Evolutionary conservation across 768 basidiomycete genomes (phyloP).

Genomic region (Suillus plorans): DNA sequence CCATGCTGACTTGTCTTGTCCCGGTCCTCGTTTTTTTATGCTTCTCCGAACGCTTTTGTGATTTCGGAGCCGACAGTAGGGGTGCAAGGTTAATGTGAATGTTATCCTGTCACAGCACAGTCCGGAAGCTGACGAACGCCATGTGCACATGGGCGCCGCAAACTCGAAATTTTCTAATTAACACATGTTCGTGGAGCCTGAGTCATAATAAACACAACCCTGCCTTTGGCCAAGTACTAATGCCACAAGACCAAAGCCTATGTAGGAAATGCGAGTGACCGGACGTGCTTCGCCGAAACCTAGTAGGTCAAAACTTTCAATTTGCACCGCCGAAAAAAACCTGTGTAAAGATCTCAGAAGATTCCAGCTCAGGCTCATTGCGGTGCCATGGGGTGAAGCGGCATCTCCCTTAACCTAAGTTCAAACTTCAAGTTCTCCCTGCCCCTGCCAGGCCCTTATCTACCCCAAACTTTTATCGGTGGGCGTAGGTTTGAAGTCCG

Average conservation of each 20-base stretch:
- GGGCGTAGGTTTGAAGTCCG: not conserved
- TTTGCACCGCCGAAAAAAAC: not conserved
- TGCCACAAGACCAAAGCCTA: too few relatives aligned
- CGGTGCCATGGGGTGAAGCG: not conserved
- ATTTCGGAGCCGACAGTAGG: not conserved
- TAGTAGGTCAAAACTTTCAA: not conserved
- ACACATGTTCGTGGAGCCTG: not conserved
- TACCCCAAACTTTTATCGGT: not conserved
- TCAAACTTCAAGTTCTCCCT: too few relatives aligned
- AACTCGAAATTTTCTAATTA: not conserved
- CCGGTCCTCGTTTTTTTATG: not conserved
- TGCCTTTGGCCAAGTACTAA: too few relatives aligned
- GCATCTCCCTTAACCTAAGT: too few relatives aligned
- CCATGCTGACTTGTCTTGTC: not conserved
- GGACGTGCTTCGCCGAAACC: not conserved
- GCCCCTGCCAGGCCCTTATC: not conserved
- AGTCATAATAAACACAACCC: not conserved
- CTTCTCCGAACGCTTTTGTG: not conserved
- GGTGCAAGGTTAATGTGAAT: not conserved
- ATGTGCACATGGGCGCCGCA: not conserved
- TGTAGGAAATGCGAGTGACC: not conserved
- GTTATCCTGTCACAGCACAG: not conserved
- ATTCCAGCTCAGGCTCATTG: not conserved
- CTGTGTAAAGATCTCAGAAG: not conserved
- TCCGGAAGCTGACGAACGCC: not conserved